These are phyloP conservation scores for Clarireedia monteithiana DNA, from an alignment of 2,329 filamentous ascomycete species.

Conservation along the genomic window DNA sequence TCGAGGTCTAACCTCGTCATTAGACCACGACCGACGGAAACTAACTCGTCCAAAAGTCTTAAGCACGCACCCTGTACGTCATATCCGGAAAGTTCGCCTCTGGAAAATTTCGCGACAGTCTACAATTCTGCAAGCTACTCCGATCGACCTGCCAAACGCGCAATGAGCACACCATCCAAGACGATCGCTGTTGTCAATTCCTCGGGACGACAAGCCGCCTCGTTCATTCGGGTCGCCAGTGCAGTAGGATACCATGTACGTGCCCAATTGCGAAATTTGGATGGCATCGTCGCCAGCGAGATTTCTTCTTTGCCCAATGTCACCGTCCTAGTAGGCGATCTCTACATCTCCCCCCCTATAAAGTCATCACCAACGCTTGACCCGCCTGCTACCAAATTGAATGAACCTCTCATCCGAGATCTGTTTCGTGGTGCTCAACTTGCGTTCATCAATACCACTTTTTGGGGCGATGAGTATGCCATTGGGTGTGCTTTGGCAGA, in stretches of 20 bases:
- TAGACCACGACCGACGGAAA: slow-evolving; percentile 19
- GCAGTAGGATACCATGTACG: slow-evolving; percentile 91
- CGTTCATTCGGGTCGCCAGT: slow-evolving; percentile 86
- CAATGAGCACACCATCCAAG: slow-evolving; percentile 26
- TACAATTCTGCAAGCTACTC: slow-evolving; percentile 10
- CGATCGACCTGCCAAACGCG: slow-evolving; percentile 26
- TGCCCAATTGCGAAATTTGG: slow-evolving; percentile 80
- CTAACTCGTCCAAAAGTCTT: slow-evolving; percentile 17
- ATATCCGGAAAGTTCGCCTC: slow-evolving; percentile 16
- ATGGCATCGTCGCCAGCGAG: slow-evolving; percentile 83
- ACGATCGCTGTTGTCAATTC: slow-evolving; percentile 94
- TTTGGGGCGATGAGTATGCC: slow-evolving; percentile 87
- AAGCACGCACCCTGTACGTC: slow-evolving; percentile 26
- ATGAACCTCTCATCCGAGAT: slow-evolving; percentile 62
- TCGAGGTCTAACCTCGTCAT: slow-evolving; percentile 22
- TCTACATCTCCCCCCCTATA: slow-evolving; percentile 39
- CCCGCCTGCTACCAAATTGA: slow-evolving; percentile 60
- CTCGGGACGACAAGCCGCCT: slow-evolving; percentile 90
- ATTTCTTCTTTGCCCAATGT: slow-evolving; percentile 74
- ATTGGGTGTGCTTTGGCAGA: slow-evolving; percentile 86
- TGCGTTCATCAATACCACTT: slow-evolving; percentile 96
- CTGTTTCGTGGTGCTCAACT: slow-evolving; percentile 79
- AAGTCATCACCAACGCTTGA: slow-evolving; percentile 49
- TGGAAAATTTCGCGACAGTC: slow-evolving; percentile 14
- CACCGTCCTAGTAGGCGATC: slow-evolving; percentile 54